These are phyloP conservation scores for Clonostachys solani DNA, from an alignment of 2,329 filamentous ascomycete species.

Conservation along the genomic window DNA sequence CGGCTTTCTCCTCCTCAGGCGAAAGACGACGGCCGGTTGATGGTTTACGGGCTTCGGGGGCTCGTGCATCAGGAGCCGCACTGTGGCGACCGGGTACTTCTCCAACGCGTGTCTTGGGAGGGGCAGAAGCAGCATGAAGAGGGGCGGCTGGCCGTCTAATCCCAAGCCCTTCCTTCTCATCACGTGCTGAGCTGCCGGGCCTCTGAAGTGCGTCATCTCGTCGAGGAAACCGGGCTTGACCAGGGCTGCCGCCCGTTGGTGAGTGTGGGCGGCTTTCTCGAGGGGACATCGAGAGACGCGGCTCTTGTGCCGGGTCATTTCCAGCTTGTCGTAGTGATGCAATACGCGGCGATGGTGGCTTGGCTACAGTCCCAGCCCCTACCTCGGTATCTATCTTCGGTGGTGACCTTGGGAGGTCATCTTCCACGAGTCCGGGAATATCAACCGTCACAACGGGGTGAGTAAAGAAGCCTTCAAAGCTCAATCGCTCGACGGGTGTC, in stretches of 20 bases:
- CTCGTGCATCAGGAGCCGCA: background rate
- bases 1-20: slow-evolving; percentile 66
- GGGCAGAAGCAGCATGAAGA: slow-evolving; percentile 43
- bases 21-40: slow-evolving; percentile 16
- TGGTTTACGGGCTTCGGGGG: slow-evolving; percentile 4
- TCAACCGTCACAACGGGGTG: slow-evolving; percentile 67
- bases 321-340: background rate
- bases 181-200: slow-evolving; percentile 37
- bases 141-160: slow-evolving; percentile 40
- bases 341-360: slow-evolving; percentile 21
- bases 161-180: slow-evolving; percentile 43
- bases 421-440: slow-evolving; percentile 77
- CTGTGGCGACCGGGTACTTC: slow-evolving; percentile 9
- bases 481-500: slow-evolving; percentile 78
- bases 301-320: background rate
- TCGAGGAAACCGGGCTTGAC: slow-evolving; percentile 6
- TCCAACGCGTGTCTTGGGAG: slow-evolving; percentile 29
- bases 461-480: slow-evolving; percentile 80
- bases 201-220: slow-evolving; percentile 9
- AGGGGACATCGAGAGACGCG: background rate
- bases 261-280: background rate
- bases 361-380: slow-evolving; percentile 22
- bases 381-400: slow-evolving; percentile 7
- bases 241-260: background rate
- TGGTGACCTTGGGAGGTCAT: slow-evolving; percentile 56